Conservation (phyloP, 164 flowering plant genomes). For the Macadamia tetraphylla region DNA sequence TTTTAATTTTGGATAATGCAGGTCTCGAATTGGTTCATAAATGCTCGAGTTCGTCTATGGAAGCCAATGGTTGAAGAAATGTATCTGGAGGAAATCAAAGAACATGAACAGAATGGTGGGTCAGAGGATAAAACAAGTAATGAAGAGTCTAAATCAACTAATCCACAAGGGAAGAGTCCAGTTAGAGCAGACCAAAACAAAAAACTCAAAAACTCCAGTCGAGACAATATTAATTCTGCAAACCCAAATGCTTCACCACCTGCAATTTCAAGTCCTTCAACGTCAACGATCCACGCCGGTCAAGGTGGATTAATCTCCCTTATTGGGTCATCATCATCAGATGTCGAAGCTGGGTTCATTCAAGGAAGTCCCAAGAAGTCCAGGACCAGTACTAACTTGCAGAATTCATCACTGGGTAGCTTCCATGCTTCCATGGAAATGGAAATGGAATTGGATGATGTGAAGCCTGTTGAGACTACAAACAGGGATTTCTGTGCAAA, state of each 20-base stretch:
- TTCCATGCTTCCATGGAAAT: constrained; percentile 31
- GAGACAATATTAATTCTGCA: constrained; percentile 18
- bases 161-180: constrained; percentile 33
- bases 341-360: constrained; percentile 52
- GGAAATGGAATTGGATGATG: constrained; percentile 48
- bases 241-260: constrained; percentile 23
- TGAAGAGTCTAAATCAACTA: constrained; percentile 43
- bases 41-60: constrained; percentile 97
- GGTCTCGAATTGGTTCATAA: constrained; percentile 99
- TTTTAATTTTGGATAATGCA: constrained; percentile 19
- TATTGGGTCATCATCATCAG: constrained; percentile 35
- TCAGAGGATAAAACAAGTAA: constrained; percentile 46
- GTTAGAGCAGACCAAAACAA: constrained; percentile 21
- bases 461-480: constrained; percentile 27
- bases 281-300: constrained; percentile 24
- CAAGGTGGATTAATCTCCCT: constrained; percentile 51
- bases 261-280: constrained; percentile 31
- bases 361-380: constrained; percentile 63
- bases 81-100: constrained; percentile 86
- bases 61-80: constrained; percentile 99
- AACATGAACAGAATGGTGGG: constrained; percentile 54
- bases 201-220: constrained; percentile 24
- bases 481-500: constrained; percentile 38
- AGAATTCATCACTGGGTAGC: constrained; percentile 23
- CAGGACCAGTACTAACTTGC: constrained; percentile 33